Evolutionary conservation across 192 early-diverging fungal genomes (phyloP).

Genomic region (Entomortierella chlamydospora): DNA sequence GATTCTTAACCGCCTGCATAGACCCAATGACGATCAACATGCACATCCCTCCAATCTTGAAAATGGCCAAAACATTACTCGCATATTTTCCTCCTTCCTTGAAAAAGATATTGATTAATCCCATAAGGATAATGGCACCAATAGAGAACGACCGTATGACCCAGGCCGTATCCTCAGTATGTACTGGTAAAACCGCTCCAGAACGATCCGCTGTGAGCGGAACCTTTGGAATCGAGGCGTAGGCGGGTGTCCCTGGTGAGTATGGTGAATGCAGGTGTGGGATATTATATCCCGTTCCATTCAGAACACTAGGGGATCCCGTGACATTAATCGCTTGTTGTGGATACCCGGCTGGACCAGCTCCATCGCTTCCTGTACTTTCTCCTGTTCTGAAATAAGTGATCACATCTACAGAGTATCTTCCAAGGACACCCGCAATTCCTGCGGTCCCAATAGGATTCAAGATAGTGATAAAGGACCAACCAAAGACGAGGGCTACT

Average conservation of each 20-base stretch:
- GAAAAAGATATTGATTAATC: conserved; percentile 57
- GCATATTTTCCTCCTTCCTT: conserved; percentile 55
- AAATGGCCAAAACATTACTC: conserved; percentile 43
- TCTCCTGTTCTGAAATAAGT: conserved; percentile 35
- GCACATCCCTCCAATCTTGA: conserved; percentile 48
- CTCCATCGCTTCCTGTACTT: conserved; percentile 14
- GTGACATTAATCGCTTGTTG: background rate
- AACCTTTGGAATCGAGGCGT: conserved; percentile 17
- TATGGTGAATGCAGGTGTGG: conserved; percentile 25
- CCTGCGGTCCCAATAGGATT: conserved; percentile 64
- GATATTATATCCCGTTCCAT: background rate
- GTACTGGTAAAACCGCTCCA: background rate
- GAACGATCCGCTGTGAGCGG: conserved; percentile 1
- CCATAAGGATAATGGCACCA: conserved; percentile 33
- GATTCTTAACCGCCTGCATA: conserved; percentile 42
- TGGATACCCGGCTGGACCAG: background rate
- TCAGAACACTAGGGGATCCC: conserved; percentile 3
- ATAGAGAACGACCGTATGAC: conserved; percentile 30
- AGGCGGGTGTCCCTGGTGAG: conserved; percentile 15
- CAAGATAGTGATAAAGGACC: conserved; percentile 64
- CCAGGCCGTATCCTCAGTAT: conserved; percentile 30
- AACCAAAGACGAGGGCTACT: conserved; percentile 66
- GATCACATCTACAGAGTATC: conserved; percentile 45
- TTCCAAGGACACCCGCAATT: conserved; percentile 51
- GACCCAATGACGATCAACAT: conserved; percentile 50